These are phyloP conservation scores for Bipolaris victoriae DNA, from an alignment of 2,329 filamentous ascomycete genomes.

Conservation along the genomic window DNA sequence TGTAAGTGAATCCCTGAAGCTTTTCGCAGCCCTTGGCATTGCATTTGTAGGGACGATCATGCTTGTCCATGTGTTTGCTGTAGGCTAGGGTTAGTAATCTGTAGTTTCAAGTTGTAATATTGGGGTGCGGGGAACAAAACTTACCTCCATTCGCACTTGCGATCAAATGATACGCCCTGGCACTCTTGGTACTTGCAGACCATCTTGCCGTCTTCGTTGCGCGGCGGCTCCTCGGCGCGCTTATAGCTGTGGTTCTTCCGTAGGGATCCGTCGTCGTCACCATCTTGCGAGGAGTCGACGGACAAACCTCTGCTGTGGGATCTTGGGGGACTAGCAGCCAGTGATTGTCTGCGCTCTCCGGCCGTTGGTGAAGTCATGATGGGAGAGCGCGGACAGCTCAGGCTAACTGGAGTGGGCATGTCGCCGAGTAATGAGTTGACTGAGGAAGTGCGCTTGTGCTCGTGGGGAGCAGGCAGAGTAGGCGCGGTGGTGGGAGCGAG, in stretches of 20 bases:
- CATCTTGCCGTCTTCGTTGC: constrained; percentile 75
- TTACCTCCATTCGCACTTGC: constrained; percentile 95
- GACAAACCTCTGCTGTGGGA: constrained; percentile 31
- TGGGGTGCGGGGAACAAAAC: constrained; percentile 47
- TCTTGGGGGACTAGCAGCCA: constrained; percentile 29
- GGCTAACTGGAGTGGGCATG: constrained; percentile 47
- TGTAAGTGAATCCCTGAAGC: constrained; percentile 92
- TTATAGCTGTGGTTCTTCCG: constrained; percentile 50
- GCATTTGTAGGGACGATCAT: constrained; percentile 92
- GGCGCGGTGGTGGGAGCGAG: constrained; percentile 25
- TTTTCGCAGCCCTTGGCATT: constrained; percentile 83
- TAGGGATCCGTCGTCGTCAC: constrained; percentile 39
- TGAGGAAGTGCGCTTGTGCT: constrained; percentile 43
- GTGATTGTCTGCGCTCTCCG: constrained; percentile 26
- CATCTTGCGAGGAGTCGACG: constrained; percentile 41
- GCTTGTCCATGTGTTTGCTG: constrained; percentile 98
- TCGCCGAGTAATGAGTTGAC: constrained; percentile 35
- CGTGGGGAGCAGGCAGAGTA: constrained; percentile 31
- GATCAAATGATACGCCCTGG: constrained; percentile 71
- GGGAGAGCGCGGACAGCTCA: constrained; percentile 37
- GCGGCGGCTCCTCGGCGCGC: constrained; percentile 59
- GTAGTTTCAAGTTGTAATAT: constrained; percentile 28
- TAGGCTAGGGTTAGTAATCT: constrained; percentile 21
- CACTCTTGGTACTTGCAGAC: constrained; percentile 74
- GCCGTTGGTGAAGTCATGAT: constrained; percentile 36